Evolutionary conservation across 1,284 basidiomycete species (phyloP), one percentile per base, ranked within the genome.

Genomic region (Phlebopus sp.): DNA sequence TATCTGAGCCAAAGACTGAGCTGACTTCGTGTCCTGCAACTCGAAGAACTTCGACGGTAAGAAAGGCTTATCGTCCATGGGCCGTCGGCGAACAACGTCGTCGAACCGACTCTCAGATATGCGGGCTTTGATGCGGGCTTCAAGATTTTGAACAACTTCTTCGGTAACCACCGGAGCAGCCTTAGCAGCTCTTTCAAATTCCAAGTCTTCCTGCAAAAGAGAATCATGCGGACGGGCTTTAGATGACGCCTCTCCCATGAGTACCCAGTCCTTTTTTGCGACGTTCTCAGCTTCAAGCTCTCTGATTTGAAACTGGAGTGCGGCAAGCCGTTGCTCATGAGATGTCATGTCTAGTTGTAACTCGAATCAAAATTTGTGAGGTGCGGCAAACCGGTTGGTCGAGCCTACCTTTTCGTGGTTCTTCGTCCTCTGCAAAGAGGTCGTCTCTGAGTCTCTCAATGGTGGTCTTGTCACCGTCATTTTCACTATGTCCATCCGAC

Each of bases 181-280:
- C 69, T 96, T 97, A 71, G 84, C 82, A 11, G 88, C 81, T 21
- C 85, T 88, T 57, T 99, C 97, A 56, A 96, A 99, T 51, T 98
- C 95, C 36, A 99, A 78, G 65, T 97, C 92, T 66, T 98, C 90
- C 66, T 93, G 92, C 11, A 99, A 77, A 14, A 98, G 74, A 19
- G 91, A 91, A 69, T 99, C 95, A 62, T 92, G 83, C 1, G 97
- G 96, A 44, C 97, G 82, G 36, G 85, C 72, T 32, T 85, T 80
- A 5, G 90, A 81, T 10, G 80, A 82, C 10, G 92, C 92, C 70
- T 99, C 97, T 39, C 97, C 96, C 73, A 91, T 81, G 30, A 98
- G 75, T 5, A 86, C 87, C 97, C 97, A 99, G 55, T 84, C 80
- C 62, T 90, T 90, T 46, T 79, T 72, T 3, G 75, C 78, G 36